Conservation (phyloP, 495 filamentous ascomycete species). For the Aspergillus baeticus region DNA sequence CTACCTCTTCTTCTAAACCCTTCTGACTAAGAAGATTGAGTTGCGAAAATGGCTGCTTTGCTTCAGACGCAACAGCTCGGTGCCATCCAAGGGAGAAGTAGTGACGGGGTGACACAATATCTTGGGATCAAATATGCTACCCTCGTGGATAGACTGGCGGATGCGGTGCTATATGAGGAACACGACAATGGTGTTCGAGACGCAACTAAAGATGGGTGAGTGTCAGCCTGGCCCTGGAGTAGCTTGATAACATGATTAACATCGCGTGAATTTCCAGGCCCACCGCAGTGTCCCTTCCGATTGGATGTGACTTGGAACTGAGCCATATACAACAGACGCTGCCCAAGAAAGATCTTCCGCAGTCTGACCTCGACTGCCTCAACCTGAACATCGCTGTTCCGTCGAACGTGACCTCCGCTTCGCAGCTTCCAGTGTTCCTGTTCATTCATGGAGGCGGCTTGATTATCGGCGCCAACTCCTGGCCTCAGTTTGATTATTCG, state of each 20-base stretch:
- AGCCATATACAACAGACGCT: conserved; percentile 28
- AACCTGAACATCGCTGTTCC: conserved; percentile 46
- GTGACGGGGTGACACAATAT: conserved; percentile 28
- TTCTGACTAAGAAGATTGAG: no score
- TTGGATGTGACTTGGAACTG: conserved; percentile 28
- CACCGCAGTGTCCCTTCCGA: conserved; percentile 22
- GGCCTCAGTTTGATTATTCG: conserved; percentile 40
- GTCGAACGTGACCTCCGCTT: conserved; percentile 20
- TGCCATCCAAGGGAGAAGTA: conserved; percentile 22
- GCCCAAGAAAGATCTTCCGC: conserved; percentile 26
- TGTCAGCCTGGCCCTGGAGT: background rate
- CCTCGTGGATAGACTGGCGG: conserved; percentile 29
- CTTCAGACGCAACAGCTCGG: conserved; percentile 22
- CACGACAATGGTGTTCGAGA: conserved; percentile 22
- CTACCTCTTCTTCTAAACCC: no score
- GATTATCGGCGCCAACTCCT: conserved; percentile 36
- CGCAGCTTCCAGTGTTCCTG: conserved; percentile 43
- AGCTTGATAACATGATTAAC: background rate
- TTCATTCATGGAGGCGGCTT: conserved; percentile 48
- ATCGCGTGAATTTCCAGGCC: conserved; percentile 14
- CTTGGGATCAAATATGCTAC: conserved; percentile 36
- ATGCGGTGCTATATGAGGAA: conserved; percentile 27
- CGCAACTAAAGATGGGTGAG: conserved; percentile 31
- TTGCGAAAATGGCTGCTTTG: conserved; percentile 11
- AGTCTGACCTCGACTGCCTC: conserved; percentile 40